Evolutionary conservation across 768 basidiomycete genomes (phyloP), one percentile per base, ranked within the genome.

Genomic region (Xerocomus brunneocitrinus): DNA sequence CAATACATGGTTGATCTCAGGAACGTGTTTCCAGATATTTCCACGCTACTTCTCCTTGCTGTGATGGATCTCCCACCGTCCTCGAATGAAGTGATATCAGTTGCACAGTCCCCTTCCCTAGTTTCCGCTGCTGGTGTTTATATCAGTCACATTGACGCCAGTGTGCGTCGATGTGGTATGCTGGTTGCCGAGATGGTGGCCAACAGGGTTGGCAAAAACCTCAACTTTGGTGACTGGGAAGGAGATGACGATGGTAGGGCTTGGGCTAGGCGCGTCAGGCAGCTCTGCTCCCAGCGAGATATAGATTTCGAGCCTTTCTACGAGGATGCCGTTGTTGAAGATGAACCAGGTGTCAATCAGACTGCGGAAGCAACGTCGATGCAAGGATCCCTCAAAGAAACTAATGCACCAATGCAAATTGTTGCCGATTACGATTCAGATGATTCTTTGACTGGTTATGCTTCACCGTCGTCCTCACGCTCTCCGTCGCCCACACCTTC

Each of bases 131-230:
- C 97, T 43, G 80, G 85, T 6, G 69, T 71, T 5, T 98, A 97
- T 63, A 82, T 99, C 42, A 77, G 77, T 1, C 91, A 95, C 68
- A 71, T 84, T 6, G 91, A 95, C 49, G 70, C 75, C 1, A 76
- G 83, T 4, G 79, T 97, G 19, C 85, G 95, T 4, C 79, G 85
- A 25, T 89, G 92, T 59, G 97, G 97, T 3, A 95, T 99, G 93
- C 78, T 98, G 32, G 84, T 82, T 0, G 95, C 90, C 0, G 95
- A 99, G 70, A 74, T 87, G 16, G 78, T 87, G 8, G 89, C 91
- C 1, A 72, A 74, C 5, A 73, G 74, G 27, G 75, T 76, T 13
- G 79, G 83, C 6, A 88, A 87, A 65, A 78, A 77, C 45, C 74
- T 98, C 22, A 76, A 82, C 53, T 98, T 99, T 58, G 85, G 80